Evolutionary conservation across 768 basidiomycete species (phyloP).

Genomic region (Auricularia sp.): DNA sequence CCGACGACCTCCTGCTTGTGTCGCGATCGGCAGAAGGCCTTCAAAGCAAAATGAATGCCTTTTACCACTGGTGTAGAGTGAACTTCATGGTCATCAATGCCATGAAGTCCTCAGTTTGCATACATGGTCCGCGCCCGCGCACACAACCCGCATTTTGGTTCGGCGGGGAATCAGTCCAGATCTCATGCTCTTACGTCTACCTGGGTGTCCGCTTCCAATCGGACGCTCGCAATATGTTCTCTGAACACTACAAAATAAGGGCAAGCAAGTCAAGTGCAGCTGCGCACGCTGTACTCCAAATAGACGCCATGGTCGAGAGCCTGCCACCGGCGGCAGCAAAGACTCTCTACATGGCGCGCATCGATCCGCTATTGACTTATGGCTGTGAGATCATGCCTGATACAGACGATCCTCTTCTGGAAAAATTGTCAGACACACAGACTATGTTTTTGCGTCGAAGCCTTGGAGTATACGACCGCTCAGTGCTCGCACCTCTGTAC

Average conservation of each 20-base stretch:
- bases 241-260: slow-evolving; percentile 6
- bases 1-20: slow-evolving; percentile 19
- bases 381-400: slow-evolving; percentile 17
- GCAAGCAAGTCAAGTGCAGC: not conserved
- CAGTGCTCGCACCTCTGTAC: not conserved
- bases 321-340: slow-evolving; percentile 12
- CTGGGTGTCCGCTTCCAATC: slow-evolving; percentile 8
- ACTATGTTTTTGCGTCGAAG: slow-evolving; percentile 14
- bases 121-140: slow-evolving; percentile 13
- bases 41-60: slow-evolving; percentile 12
- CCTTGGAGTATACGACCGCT: slow-evolving; percentile 7
- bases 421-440: slow-evolving; percentile 12
- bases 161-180: not conserved
- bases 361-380: slow-evolving; percentile 18
- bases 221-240: slow-evolving; percentile 6
- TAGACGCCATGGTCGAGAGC: slow-evolving; percentile 13
- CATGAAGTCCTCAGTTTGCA: slow-evolving; percentile 12
- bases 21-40: slow-evolving; percentile 14
- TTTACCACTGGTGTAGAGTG: slow-evolving; percentile 14
- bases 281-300: not conserved
- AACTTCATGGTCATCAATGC: slow-evolving; percentile 14
- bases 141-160: not conserved
- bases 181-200: slow-evolving; percentile 2
- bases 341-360: slow-evolving; percentile 15
- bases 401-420: slow-evolving; percentile 6